Conservation (phyloP, 1,284 basidiomycete species). For the Golubevia sp. region DNA sequence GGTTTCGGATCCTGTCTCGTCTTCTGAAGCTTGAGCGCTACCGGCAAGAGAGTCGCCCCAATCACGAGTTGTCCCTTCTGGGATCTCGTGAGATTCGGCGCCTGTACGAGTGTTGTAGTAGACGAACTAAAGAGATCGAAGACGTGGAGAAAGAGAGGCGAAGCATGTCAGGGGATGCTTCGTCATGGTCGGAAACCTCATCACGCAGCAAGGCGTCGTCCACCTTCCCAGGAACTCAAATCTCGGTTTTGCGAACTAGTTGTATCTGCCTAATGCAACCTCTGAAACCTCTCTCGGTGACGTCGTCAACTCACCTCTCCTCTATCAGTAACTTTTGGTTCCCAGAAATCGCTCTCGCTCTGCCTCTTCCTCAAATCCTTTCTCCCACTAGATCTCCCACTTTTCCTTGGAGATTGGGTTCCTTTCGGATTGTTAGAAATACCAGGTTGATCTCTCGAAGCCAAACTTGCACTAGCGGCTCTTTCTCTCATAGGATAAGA, state of each 20-base stretch:
- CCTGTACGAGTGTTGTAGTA: slow-evolving; percentile 91
- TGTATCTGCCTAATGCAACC: too few relatives aligned
- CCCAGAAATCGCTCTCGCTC: slow-evolving; percentile 62
- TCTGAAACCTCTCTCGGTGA: too few relatives aligned
- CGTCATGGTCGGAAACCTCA: slow-evolving; percentile 4
- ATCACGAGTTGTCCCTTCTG: slow-evolving; percentile 53
- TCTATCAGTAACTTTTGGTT: slow-evolving; percentile 62
- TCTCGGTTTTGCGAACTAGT: too few relatives aligned
- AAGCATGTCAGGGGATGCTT: not conserved
- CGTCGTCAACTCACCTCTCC: slow-evolving; percentile 60
- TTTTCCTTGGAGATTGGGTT: too few relatives aligned
- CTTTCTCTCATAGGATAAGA: too few relatives aligned
- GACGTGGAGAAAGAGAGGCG: not conserved
- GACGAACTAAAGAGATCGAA: slow-evolving; percentile 71
- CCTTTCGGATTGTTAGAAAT: too few relatives aligned
- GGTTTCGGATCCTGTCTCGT: not conserved
- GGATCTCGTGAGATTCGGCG: slow-evolving; percentile 81
- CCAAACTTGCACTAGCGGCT: too few relatives aligned
- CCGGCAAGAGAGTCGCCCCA: not conserved
- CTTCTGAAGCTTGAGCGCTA: not conserved
- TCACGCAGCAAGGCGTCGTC: too few relatives aligned
- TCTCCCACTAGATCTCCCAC: too few relatives aligned
- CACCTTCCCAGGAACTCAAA: too few relatives aligned
- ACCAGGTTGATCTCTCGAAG: too few relatives aligned
- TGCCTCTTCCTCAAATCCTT: not conserved